These are phyloP conservation scores for Mucor sp. DNA, from an alignment of 371 early-diverging fungal genomes.

Conservation along the genomic window DNA sequence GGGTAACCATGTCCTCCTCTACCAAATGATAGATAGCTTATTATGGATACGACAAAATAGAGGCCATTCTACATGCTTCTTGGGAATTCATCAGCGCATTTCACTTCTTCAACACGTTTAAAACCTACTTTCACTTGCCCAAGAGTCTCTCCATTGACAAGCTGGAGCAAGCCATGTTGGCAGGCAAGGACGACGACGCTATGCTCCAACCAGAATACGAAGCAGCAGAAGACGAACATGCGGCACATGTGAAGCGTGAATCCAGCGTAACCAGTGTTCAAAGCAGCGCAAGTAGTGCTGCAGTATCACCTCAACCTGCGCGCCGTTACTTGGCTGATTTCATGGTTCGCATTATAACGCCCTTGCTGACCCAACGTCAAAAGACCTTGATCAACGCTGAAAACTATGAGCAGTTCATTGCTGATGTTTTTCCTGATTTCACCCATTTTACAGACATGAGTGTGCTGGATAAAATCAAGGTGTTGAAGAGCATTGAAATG, in stretches of 20 bases:
- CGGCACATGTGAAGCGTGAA: not conserved
- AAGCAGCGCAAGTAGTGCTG: not conserved
- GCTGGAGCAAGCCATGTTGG: slow-evolving; percentile 14
- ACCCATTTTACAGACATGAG: not conserved
- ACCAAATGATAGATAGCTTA: not conserved
- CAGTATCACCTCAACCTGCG: not conserved
- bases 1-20: not conserved
- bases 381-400: not conserved
- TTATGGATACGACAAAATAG: not conserved
- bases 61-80: slow-evolving; percentile 27
- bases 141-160: slow-evolving; percentile 4
- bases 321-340: not conserved
- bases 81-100: slow-evolving; percentile 24
- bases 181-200: not conserved
- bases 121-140: slow-evolving; percentile 12
- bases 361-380: slow-evolving; percentile 1
- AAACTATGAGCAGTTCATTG: slow-evolving; percentile 11
- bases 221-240: not conserved
- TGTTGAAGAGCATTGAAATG: slow-evolving; percentile 18
- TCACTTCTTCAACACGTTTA: slow-evolving; percentile 20
- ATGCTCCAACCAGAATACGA: not conserved
- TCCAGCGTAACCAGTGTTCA: not conserved
- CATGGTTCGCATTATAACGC: slow-evolving; percentile 2
- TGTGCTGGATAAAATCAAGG: slow-evolving; percentile 10
- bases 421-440: slow-evolving; percentile 8